A percentile compares a stretch with the other conserved stretches of the same genome.
Evolutionary conservation across 331 rosid species (phyloP).

Genomic region (Phaseolus coccineus): DNA sequence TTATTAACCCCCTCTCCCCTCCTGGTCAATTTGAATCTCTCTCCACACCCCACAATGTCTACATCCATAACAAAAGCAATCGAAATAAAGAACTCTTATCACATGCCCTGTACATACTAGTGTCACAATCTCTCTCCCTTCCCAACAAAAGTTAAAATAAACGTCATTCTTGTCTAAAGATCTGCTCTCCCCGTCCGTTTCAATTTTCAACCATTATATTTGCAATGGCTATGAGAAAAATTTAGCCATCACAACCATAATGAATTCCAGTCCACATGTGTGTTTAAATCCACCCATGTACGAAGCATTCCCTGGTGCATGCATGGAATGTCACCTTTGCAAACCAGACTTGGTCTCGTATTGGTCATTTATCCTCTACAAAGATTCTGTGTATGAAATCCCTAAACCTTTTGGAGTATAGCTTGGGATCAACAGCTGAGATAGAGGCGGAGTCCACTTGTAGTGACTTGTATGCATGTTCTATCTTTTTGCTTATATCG

Average conservation of each 20-base stretch:
- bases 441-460: conserved; percentile 69
- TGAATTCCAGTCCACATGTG: conserved; percentile 34
- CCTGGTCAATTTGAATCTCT: conserved; percentile 41
- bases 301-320: conserved; percentile 32
- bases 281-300: not conserved
- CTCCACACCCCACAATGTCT: conserved; percentile 48
- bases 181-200: not conserved
- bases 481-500: conserved; percentile 69
- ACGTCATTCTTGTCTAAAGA: not conserved
- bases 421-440: conserved; percentile 67
- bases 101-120: conserved; percentile 45
- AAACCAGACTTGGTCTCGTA: conserved; percentile 34
- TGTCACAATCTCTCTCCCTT: conserved; percentile 30
- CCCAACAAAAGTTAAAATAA: conserved; percentile 23
- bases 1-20: conserved; percentile 35
- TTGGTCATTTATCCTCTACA: conserved; percentile 57
- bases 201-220: conserved; percentile 17
- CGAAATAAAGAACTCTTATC: conserved; percentile 32
- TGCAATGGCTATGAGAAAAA: conserved; percentile 56
- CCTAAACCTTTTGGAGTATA: conserved; percentile 64
- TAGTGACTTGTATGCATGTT: conserved; percentile 70
- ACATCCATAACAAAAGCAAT: conserved; percentile 43
- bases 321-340: conserved; percentile 35
- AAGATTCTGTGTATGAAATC: conserved; percentile 68
- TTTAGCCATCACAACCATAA: conserved; percentile 48